Conservation (phyloP, 805 yeast species). For the Wickerhamiella spandovensis region DNA sequence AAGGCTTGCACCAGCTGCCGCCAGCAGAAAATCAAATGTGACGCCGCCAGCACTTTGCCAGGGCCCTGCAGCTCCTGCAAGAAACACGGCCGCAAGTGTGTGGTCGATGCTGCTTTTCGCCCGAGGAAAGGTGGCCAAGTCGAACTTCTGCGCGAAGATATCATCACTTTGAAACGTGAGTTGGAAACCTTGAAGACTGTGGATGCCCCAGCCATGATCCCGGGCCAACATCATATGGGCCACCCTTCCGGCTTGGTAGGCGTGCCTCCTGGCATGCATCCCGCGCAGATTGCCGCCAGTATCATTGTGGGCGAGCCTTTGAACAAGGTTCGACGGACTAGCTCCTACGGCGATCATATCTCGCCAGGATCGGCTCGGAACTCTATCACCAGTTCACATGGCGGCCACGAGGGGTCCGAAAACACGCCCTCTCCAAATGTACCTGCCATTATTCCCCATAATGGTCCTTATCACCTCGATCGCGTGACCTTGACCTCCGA, state of each 20-base stretch:
- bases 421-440: background rate
- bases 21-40: constrained; percentile 87
- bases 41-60: constrained; percentile 75
- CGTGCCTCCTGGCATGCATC: background rate
- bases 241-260: background rate
- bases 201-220: background rate
- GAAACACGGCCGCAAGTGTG: constrained; percentile 66
- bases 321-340: background rate
- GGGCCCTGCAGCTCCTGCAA: constrained; percentile 73
- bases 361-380: no score
- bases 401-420: constrained; percentile 3
- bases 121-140: constrained; percentile 89
- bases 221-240: background rate
- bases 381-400: background rate
- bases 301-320: background rate
- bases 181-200: constrained; percentile 53
- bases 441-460: constrained; percentile 5
- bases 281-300: background rate
- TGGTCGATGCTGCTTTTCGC: constrained; percentile 79
- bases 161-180: constrained; percentile 62
- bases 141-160: constrained; percentile 71
- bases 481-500: constrained; percentile 53
- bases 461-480: constrained; percentile 35
- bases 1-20: constrained; percentile 91
- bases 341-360: background rate